These are phyloP conservation scores for Mollisia scopiformis DNA, from an alignment of 2,329 filamentous ascomycete genomes.

Conservation along the genomic window DNA sequence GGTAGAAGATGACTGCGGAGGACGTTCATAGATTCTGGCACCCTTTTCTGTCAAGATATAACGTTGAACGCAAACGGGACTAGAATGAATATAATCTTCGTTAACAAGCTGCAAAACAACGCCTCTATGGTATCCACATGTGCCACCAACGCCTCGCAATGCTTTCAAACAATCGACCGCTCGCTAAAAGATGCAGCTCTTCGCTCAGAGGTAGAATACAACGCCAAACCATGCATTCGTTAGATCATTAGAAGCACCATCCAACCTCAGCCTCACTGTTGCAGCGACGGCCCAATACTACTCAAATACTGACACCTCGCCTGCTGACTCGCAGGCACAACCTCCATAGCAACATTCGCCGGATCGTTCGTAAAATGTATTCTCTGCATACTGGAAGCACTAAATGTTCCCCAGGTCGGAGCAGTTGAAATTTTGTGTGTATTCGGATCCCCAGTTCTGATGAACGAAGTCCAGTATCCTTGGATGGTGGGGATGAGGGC, in stretches of 20 bases:
- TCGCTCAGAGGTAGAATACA: too few species aligned
- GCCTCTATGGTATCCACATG: too few species aligned
- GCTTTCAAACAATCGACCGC: too few species aligned
- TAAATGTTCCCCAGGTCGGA: constrained; percentile 55
- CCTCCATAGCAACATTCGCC: constrained; percentile 46
- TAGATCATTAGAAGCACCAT: not conserved
- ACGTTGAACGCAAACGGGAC: too few species aligned
- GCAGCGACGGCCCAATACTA: constrained; percentile 44
- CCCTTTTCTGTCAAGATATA: too few species aligned
- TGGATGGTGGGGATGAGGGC: constrained; percentile 63
- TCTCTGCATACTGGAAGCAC: constrained; percentile 27
- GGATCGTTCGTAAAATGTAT: constrained; percentile 46
- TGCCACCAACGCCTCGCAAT: too few species aligned
- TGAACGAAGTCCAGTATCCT: constrained; percentile 76
- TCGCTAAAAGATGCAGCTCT: too few species aligned
- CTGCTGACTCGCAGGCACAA: constrained; percentile 42
- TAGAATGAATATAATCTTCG: too few species aligned
- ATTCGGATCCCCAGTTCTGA: constrained; percentile 69
- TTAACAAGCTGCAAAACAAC: too few species aligned
- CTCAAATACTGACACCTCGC: constrained; percentile 51
- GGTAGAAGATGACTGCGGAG: too few species aligned
- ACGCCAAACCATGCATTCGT: too few species aligned
- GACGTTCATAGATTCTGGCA: too few species aligned
- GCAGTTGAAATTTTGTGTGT: constrained; percentile 46
- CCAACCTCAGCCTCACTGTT: constrained; percentile 1